phyloP scores from a whole-genome alignment of 179 eudicot genomes.

The Actinidia polygama region DNA sequence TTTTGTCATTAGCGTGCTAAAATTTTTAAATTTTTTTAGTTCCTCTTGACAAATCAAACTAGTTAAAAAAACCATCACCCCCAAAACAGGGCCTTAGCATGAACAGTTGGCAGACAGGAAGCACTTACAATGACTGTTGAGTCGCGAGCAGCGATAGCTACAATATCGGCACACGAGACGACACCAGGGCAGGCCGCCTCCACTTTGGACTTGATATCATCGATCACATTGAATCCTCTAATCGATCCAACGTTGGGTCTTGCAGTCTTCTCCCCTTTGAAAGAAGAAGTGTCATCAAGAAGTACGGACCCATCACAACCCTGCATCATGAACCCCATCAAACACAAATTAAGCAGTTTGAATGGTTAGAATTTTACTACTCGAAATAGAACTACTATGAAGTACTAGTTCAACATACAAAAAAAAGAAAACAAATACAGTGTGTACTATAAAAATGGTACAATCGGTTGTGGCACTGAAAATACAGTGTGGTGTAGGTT shows the following conservation, averaged over 20 bases:
- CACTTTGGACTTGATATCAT: conserved; percentile 34
- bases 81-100: no score
- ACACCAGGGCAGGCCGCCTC: conserved; percentile 38
- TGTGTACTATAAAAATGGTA: no score
- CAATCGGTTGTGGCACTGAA: no score
- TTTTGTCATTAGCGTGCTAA: no score
- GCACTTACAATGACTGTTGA: conserved; percentile 29
- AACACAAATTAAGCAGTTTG: neutral
- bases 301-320: conserved; percentile 46
- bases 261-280: conserved; percentile 38
- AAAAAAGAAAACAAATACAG: neutral
- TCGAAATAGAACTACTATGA: neutral
- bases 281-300: conserved; percentile 36
- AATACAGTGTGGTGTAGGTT: no score
- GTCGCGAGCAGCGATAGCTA: conserved; percentile 41
- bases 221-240: conserved; percentile 39
- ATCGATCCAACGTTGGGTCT: conserved; percentile 32
- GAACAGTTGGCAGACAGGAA: neutral
- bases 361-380: no score
- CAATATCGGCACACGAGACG: conserved; percentile 42
- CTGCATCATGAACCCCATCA: conserved; percentile 6
- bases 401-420: neutral
- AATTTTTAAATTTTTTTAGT: no score
- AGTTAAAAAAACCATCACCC: no score
- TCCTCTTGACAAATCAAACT: no score